Evolutionary conservation across 2,329 filamentous ascomycete genomes (phyloP).

Genomic region (Aspergillus luchuensis): DNA sequence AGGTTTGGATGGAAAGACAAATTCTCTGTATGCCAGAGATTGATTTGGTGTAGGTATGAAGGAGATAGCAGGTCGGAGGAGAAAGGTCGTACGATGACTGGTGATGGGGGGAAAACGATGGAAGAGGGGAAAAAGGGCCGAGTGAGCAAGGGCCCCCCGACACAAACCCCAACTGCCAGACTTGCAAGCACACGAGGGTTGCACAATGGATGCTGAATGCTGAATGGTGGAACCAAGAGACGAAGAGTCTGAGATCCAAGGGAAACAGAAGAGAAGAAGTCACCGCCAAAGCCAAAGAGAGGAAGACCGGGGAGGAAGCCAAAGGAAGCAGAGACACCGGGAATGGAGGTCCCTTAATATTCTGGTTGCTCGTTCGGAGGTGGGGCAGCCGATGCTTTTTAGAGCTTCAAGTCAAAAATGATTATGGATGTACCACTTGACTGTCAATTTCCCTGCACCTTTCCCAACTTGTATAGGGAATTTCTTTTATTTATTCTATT

Average conservation of each 20-base stretch:
- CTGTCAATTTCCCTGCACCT: background rate
- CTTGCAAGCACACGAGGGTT: background rate
- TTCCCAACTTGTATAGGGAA: background rate
- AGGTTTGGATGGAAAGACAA: background rate
- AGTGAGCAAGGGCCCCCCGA: background rate
- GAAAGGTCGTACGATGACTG: conserved; percentile 12
- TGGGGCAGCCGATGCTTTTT: background rate
- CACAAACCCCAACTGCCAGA: background rate
- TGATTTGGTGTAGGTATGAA: background rate
- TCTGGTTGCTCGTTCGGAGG: conserved; percentile 1
- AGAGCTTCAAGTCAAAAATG: background rate
- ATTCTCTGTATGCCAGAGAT: background rate
- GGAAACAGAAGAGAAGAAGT: background rate
- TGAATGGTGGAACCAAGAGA: background rate
- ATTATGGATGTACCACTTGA: background rate
- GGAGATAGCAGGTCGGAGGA: conserved; percentile 5
- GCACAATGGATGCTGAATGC: background rate
- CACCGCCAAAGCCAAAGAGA: conserved; percentile 3
- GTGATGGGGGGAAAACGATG: conserved; percentile 3
- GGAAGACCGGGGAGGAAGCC: conserved; percentile 7
- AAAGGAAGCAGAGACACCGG: background rate
- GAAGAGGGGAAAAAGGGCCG: conserved; percentile 12
- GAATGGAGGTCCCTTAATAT: background rate
- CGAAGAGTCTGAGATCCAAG: background rate
- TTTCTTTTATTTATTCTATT: background rate